A percentile compares a stretch with the other conserved stretches of the same genome.
phyloP scores from a whole-genome alignment of 768 basidiomycete genomes.

The Crassisporium funariophilum region DNA sequence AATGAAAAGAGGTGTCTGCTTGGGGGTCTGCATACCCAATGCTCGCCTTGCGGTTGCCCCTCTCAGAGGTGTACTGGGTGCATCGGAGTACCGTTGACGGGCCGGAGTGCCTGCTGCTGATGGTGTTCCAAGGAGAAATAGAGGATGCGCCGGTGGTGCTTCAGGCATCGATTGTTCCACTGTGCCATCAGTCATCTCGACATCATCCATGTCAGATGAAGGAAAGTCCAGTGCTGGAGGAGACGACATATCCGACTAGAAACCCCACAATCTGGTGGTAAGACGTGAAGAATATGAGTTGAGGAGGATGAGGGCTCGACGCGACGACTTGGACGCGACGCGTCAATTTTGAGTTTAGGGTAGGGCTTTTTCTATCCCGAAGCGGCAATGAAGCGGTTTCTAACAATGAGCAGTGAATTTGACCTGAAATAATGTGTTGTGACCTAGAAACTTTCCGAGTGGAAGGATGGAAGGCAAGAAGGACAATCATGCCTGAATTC shows the following conservation, averaged over 20 bases:
- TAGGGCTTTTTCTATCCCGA: no score
- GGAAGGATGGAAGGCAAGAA: no score
- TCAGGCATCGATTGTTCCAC: slow-evolving; percentile 41
- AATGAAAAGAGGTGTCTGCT: slow-evolving; percentile 53
- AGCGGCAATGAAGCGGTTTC: no score
- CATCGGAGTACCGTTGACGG: slow-evolving; percentile 36
- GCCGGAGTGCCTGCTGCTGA: slow-evolving; percentile 54
- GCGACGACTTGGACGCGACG: slow-evolving; percentile 57
- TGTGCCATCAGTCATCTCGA: slow-evolving; percentile 34
- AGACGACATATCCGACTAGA: slow-evolving; percentile 61
- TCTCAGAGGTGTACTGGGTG: slow-evolving; percentile 49
- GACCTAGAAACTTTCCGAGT: no score
- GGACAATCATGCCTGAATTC: no score
- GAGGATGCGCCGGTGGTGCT: slow-evolving; percentile 44
- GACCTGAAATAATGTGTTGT: no score
- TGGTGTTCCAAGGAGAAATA: slow-evolving; percentile 59
- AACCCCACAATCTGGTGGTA: not conserved
- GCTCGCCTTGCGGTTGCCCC: slow-evolving; percentile 53
- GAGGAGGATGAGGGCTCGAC: slow-evolving; percentile 19
- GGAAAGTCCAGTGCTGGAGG: slow-evolving; percentile 68
- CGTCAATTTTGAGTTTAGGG: slow-evolving; percentile 54
- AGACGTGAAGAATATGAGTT: slow-evolving; percentile 12
- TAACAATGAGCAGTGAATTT: no score
- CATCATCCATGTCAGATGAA: slow-evolving; percentile 54
- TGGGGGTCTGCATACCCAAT: slow-evolving; percentile 57